phyloP scores from a whole-genome alignment of 208 protist genomes.

The Acanthamoeba lenticulata region DNA sequence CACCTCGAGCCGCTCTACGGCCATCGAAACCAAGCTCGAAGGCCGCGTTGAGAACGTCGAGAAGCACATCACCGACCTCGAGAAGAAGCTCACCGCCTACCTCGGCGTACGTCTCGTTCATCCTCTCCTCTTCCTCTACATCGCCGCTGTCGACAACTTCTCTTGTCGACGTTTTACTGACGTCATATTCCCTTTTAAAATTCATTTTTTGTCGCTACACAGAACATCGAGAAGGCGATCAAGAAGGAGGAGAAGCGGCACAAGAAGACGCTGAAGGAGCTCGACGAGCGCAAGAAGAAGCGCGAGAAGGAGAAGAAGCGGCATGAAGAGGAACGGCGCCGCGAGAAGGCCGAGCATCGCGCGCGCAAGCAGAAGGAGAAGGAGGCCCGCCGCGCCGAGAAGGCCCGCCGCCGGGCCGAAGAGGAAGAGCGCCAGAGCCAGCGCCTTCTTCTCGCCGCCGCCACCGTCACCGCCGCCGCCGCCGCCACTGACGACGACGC shows the following conservation, averaged over 20 bases:
- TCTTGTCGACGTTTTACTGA: too few species aligned
- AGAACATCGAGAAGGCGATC: slow-evolving; percentile 9
- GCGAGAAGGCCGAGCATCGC: background rate
- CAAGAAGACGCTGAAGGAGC: background rate
- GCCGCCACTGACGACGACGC: background rate
- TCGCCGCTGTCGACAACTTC: background rate
- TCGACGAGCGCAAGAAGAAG: slow-evolving; percentile 3
- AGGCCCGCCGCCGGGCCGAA: background rate
- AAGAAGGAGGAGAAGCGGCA: slow-evolving; percentile 36
- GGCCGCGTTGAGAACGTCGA: background rate
- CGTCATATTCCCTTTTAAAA: background rate
- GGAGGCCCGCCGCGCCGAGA: background rate
- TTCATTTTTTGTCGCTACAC: background rate
- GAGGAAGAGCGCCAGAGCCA: background rate
- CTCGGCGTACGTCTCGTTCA: background rate
- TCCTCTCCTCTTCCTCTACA: background rate
- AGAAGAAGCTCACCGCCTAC: background rate
- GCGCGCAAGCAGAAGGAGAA: background rate
- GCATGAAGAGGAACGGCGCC: background rate
- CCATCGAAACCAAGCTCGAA: slow-evolving; percentile 30
- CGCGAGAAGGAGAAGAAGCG: slow-evolving; percentile 5
- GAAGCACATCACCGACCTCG: slow-evolving; percentile 4
- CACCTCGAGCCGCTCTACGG: background rate
- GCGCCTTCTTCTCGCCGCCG: background rate
- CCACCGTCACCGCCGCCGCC: background rate